Percentiles rank a stretch among this genome's conserved stretches.
phyloP scores from a whole-genome alignment of 495 filamentous ascomycete genomes.

The Trichoderma gamsii region DNA sequence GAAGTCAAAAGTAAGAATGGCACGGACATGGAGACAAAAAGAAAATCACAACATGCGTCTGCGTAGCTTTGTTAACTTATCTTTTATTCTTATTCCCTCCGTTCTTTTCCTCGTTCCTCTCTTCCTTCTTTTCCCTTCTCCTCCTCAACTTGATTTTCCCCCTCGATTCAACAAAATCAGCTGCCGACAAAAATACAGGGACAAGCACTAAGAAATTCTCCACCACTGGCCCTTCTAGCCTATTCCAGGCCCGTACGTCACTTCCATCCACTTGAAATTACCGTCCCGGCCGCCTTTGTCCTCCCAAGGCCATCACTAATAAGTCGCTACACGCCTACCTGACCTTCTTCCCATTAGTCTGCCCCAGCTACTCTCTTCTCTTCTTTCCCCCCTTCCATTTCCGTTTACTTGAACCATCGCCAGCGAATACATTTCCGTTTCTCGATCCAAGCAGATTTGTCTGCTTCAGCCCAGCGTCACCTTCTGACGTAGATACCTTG shows the following conservation, averaged over 20 bases:
- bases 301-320: background rate
- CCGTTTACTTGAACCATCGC: background rate
- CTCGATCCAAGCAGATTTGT: background rate
- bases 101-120: background rate
- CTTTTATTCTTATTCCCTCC: background rate
- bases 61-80: background rate
- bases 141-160: background rate
- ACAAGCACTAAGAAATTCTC: background rate
- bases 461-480: background rate
- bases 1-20: background rate
- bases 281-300: background rate
- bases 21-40: background rate
- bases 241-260: constrained; percentile 7
- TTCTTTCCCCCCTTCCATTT: background rate
- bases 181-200: background rate
- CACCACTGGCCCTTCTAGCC: background rate
- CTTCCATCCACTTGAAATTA: constrained; percentile 4
- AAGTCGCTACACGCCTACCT: background rate
- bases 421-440: background rate
- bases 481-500: background rate
- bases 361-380: background rate
- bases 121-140: background rate
- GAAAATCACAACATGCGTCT: background rate
- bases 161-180: background rate
- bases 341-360: background rate